Evolutionary conservation across 2,329 filamentous ascomycete genomes (phyloP).

Genomic region (Thyridium curvatum): DNA sequence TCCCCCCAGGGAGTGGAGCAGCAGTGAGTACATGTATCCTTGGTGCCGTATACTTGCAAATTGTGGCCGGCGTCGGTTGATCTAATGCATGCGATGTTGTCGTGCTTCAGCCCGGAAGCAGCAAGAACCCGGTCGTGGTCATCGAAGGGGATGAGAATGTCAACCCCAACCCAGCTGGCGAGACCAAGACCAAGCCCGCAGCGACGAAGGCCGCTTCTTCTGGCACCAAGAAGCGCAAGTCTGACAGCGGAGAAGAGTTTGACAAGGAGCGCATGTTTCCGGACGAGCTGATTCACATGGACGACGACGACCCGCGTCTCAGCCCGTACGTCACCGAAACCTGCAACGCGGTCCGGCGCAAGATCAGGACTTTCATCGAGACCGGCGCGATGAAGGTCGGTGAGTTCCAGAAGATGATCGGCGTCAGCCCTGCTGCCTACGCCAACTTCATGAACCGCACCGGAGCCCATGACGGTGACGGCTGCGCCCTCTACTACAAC

Average conservation of each 20-base stretch:
- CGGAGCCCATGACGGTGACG: slow-evolving; percentile 28
- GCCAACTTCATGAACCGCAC: slow-evolving; percentile 41
- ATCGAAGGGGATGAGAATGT: no score
- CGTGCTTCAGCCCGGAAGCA: no score
- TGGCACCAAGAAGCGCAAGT: slow-evolving; percentile 4
- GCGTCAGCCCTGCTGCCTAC: slow-evolving; percentile 31
- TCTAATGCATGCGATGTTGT: no score
- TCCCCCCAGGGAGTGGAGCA: no score
- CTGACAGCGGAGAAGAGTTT: not conserved
- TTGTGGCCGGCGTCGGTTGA: no score
- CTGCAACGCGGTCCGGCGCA: slow-evolving; percentile 5
- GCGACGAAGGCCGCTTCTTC: not conserved
- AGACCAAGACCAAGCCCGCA: not conserved
- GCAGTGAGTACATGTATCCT: no score
- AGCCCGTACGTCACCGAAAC: not conserved
- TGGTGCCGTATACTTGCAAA: no score
- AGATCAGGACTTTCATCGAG: slow-evolving; percentile 38
- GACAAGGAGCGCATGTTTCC: slow-evolving; percentile 3
- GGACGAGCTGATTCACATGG: not conserved
- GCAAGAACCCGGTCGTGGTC: no score
- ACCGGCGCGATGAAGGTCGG: slow-evolving; percentile 43
- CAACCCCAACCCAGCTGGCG: not conserved
- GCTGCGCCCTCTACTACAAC: slow-evolving; percentile 23
- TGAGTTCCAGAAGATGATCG: slow-evolving; percentile 39
- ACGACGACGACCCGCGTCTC: slow-evolving; percentile 5